Evolutionary conservation across 2,329 filamentous ascomycete genomes (phyloP), one percentile per base, ranked within the genome.

Genomic region (Penicillium digitatum): DNA sequence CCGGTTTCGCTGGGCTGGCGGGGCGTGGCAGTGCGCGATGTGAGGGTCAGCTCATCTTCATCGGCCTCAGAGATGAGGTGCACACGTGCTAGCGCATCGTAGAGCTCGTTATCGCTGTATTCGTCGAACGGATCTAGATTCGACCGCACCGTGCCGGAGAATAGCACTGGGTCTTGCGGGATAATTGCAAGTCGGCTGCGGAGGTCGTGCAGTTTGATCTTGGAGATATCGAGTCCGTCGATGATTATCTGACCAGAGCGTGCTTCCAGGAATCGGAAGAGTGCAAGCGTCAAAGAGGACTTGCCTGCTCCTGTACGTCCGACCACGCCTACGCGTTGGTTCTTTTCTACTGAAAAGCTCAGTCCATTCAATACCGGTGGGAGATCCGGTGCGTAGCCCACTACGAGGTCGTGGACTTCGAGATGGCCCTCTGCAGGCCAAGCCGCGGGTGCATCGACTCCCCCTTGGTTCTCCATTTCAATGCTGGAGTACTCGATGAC

Each of bases 111-210:
- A 60, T 93, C 88, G 1, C 78, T 81, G 66, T 89, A 83, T 56
- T 88, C 78, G 52, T 87, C 79, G 63, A 92, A 91, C 0, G 89
- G 86, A 66, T 94, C 89, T 5, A 94, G 79, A 65, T 93, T 93
- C 40, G 81, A 84, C 39, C 89, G 81, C 20, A 94, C 77, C 0
- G 88, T 91, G 22, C 90, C 89, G 0, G 86, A 89, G 74, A 94
- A 93, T 7, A 94, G 79, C 1, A 92, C 88, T 0, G 89, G 89
- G 62, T 93, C 89, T 73, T 91, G 87, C 1, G 89, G 89, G 51
- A 94, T 93, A 62, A 94, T 92, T 35, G 88, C 87, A 0, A 94
- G 74, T 0, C 88, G 81, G n/a, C 83, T 86, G 24, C 89, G 82
- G 11, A 94, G 76, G 52, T 87, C 84, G 53, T 87, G 61, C 5